Percentiles rank a stretch among this genome's conserved stretches.
These are phyloP conservation scores for Mortierella sp. DNA, from an alignment of 371 early-diverging fungal genomes.

Conservation along the genomic window DNA sequence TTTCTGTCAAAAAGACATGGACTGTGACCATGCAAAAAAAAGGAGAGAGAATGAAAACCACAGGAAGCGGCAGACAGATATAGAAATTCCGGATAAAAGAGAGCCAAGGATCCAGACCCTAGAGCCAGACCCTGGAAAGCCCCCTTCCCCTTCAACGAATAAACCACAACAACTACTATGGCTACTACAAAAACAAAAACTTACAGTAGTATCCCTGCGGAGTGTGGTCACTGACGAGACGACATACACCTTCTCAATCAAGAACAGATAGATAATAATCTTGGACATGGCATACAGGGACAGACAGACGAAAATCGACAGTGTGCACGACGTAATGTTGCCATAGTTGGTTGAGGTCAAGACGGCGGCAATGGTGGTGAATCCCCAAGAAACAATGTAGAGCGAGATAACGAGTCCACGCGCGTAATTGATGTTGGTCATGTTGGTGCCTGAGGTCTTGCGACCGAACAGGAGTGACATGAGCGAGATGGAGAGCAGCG, in stretches of 20 bases:
- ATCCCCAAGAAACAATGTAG: constrained; percentile 47
- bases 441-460: constrained; percentile 38
- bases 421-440: constrained; percentile 44
- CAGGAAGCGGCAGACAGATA: too few species aligned
- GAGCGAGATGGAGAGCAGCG: constrained; percentile 39
- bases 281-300: constrained; percentile 45
- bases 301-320: constrained; percentile 46
- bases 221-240: constrained; percentile 32
- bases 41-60: too few species aligned
- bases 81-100: too few species aligned
- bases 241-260: constrained; percentile 47
- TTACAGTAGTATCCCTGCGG: constrained; percentile 34
- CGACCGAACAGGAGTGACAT: constrained; percentile 51
- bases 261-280: constrained; percentile 44
- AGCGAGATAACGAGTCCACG: constrained; percentile 46
- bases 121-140: not conserved
- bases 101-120: not conserved
- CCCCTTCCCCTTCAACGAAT: not conserved
- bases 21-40: too few species aligned
- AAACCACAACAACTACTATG: not conserved
- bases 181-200: not conserved
- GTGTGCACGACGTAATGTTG: constrained; percentile 42
- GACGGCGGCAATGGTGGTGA: constrained; percentile 48
- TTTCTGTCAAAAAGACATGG: too few species aligned
- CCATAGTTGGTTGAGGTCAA: constrained; percentile 44